These are phyloP conservation scores for Yamadazyma laniorum DNA, from an alignment of 805 yeast species.

Conservation along the genomic window DNA sequence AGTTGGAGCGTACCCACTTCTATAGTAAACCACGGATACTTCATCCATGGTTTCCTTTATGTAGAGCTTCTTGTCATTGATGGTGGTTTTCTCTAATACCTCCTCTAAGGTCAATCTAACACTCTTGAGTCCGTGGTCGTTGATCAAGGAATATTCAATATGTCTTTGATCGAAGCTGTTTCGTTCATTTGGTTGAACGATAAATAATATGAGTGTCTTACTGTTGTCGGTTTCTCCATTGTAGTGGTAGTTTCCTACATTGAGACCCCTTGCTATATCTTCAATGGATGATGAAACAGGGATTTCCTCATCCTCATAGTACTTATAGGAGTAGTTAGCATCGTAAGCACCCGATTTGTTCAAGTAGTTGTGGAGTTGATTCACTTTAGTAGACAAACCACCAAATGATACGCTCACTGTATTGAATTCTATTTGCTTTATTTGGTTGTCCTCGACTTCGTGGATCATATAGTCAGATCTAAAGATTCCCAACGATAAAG, in stretches of 20 bases:
- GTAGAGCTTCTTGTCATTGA: constrained; percentile 48
- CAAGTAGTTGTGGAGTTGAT: constrained; percentile 67
- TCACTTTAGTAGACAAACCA: constrained; percentile 79
- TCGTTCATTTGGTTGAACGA: constrained; percentile 82
- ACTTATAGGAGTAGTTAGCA: constrained; percentile 36
- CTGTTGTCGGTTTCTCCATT: constrained; percentile 27
- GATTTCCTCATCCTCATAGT: constrained; percentile 47
- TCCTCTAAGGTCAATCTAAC: constrained; percentile 68
- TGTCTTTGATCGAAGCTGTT: constrained; percentile 91
- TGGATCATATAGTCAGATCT: constrained; percentile 82
- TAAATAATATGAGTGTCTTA: constrained; percentile 61
- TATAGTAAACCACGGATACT: constrained; percentile 83
- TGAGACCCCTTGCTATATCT: constrained; percentile 66
- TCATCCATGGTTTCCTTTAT: constrained; percentile 60
- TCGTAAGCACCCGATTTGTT: constrained; percentile 59
- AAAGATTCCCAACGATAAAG: constrained; percentile 76
- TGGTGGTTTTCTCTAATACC: constrained; percentile 42
- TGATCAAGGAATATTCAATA: constrained; percentile 67
- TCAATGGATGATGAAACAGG: constrained; percentile 68
- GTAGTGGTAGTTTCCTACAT: constrained; percentile 62
- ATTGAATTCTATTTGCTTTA: constrained; percentile 95
- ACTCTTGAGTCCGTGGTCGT: constrained; percentile 55
- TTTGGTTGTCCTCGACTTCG: constrained; percentile 30
- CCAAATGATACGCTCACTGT: constrained; percentile 96
- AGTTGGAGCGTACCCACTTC: constrained; percentile 84